Conservation (phyloP, 495 filamentous ascomycete species). For the Parathielavia appendiculata region DNA sequence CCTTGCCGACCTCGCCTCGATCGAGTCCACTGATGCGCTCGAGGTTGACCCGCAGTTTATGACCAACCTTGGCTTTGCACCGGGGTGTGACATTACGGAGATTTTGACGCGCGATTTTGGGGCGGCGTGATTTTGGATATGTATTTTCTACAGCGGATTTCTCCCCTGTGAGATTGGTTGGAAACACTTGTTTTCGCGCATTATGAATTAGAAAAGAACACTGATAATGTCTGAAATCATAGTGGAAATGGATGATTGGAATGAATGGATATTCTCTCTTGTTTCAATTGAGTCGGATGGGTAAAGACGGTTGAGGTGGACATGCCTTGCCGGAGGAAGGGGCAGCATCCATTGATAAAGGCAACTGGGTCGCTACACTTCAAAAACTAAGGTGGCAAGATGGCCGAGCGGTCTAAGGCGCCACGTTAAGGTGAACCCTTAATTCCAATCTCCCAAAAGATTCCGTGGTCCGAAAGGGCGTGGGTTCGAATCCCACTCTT, state of each 20-base stretch:
- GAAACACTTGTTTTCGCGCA: background rate
- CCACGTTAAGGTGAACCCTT: constrained; percentile 28
- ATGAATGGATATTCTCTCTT: too few species aligned
- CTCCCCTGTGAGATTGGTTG: background rate
- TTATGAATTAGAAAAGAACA: background rate
- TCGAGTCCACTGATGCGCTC: constrained; percentile 55
- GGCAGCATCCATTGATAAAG: background rate
- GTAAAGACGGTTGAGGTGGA: too few species aligned
- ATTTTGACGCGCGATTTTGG: constrained; percentile 22
- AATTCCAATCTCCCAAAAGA: constrained; percentile 17
- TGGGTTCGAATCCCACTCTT: constrained; percentile 40
- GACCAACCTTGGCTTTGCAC: constrained; percentile 56
- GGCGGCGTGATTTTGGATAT: background rate
- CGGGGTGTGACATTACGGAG: constrained; percentile 31
- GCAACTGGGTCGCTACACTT: background rate
- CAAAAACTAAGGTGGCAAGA: constrained; percentile 16
- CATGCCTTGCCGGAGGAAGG: too few species aligned
- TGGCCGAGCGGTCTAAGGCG: constrained; percentile 28
- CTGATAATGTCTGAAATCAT: background rate
- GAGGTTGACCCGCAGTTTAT: constrained; percentile 39
- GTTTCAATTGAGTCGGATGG: too few species aligned
- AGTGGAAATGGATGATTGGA: too few species aligned
- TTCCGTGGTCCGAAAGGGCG: constrained; percentile 39
- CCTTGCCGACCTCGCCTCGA: constrained; percentile 58
- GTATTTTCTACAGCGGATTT: background rate